Evolutionary conservation across 2,329 filamentous ascomycete species (phyloP).

Genomic region (Tolypocladium nubicola): DNA sequence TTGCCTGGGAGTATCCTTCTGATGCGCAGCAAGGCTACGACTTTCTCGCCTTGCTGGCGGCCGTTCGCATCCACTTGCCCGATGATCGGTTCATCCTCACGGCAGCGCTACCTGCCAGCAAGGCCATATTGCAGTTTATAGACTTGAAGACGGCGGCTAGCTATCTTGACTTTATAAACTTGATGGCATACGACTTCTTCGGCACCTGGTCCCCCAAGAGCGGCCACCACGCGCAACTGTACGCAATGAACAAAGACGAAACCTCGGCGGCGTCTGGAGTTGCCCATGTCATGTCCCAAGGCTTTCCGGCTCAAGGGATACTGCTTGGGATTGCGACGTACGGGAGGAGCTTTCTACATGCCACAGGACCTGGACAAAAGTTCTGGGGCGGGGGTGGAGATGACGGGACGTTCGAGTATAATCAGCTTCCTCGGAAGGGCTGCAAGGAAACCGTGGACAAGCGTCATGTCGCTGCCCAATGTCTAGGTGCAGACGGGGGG

Average conservation of each 20-base stretch:
- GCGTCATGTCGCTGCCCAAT: conserved; percentile 58
- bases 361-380: conserved; percentile 52
- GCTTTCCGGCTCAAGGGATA: conserved; percentile 61
- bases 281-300: conserved; percentile 51
- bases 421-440: conserved; percentile 49
- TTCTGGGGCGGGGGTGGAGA: conserved; percentile 47
- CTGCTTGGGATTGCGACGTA: conserved; percentile 67
- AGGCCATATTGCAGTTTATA: conserved; percentile 57
- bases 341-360: conserved; percentile 62
- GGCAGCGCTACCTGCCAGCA: conserved; percentile 59
- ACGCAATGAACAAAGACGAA: conserved; percentile 47
- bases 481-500: conserved; percentile 60
- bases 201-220: conserved; percentile 57
- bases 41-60: conserved; percentile 58
- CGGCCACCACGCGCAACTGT: conserved; percentile 70
- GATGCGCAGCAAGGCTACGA: conserved; percentile 55
- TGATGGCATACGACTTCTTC: conserved; percentile 73
- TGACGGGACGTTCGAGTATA: conserved; percentile 65
- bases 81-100: conserved; percentile 59
- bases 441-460: conserved; percentile 60
- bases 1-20: conserved; percentile 72
- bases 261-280: conserved; percentile 58
- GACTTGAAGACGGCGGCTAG: conserved; percentile 51
- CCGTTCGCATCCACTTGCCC: conserved; percentile 57
- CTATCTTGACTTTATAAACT: conserved; percentile 65